Evolutionary conservation across 192 early-diverging fungal species (phyloP).

Genomic region (Martensiomyces pterosporus): DNA sequence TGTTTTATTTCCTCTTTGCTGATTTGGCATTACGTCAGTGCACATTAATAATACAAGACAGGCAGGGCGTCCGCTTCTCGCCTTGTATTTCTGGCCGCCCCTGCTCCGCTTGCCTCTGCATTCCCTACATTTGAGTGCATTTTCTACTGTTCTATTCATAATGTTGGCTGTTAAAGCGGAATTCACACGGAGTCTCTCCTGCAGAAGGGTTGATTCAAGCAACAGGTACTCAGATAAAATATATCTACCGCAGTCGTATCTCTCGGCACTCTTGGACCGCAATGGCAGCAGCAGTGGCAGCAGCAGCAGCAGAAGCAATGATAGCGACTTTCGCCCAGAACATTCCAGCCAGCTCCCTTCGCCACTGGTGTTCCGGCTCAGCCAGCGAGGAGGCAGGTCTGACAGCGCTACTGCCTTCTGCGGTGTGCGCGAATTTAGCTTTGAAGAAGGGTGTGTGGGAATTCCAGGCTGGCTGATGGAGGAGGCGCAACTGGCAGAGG

Average conservation of each 20-base stretch:
- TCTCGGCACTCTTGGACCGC: conserved; percentile 19
- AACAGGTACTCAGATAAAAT: conserved; percentile 25
- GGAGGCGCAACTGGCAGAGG: conserved; percentile 35
- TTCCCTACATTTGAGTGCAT: too few relatives aligned
- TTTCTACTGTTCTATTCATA: background rate
- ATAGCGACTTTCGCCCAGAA: background rate
- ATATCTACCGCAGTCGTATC: conserved; percentile 28
- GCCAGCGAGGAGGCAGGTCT: background rate
- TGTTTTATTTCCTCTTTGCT: too few relatives aligned
- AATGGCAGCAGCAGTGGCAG: conserved; percentile 1
- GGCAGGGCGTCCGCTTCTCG: too few relatives aligned
- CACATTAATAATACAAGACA: too few relatives aligned
- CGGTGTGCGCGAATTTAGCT: conserved; percentile 73
- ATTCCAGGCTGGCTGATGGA: conserved; percentile 57
- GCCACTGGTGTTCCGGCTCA: conserved; percentile 31
- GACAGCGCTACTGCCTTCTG: conserved; percentile 13
- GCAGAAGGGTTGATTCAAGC: conserved; percentile 1
- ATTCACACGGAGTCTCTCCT: conserved; percentile 18
- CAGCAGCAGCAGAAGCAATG: too few relatives aligned
- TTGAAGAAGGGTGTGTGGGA: conserved; percentile 44
- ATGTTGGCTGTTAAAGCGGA: background rate
- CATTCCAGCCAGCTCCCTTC: conserved; percentile 19
- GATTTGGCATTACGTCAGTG: too few relatives aligned
- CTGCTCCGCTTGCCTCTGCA: too few relatives aligned
- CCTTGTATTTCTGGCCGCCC: too few relatives aligned